phyloP scores from a whole-genome alignment of 176 grass and related monocot genomes.

The Eragrostis curvula region DNA sequence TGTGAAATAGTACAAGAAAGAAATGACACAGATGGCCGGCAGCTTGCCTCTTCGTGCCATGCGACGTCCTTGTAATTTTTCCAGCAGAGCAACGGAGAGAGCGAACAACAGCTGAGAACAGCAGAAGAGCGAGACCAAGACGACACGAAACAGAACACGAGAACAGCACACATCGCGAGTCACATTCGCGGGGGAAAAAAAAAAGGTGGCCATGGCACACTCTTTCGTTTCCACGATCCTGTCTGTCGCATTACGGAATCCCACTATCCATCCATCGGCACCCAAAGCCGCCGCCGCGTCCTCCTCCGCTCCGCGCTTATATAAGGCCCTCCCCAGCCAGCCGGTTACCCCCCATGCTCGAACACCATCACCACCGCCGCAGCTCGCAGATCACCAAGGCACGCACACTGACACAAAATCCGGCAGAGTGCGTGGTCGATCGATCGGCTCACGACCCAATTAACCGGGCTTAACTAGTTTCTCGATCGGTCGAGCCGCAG shows the following conservation, averaged over 20 bases:
- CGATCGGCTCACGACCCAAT: too few species aligned
- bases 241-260: conserved; percentile 31
- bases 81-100: conserved; percentile 9
- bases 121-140: neutral
- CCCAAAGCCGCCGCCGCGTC: neutral
- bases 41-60: too few species aligned
- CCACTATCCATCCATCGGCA: too few species aligned
- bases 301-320: conserved; percentile 29
- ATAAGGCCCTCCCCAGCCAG: conserved; percentile 38
- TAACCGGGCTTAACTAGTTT: too few species aligned
- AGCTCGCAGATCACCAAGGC: neutral
- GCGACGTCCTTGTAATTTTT: neutral
- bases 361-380: neutral
- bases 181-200: conserved; percentile 1
- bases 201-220: neutral
- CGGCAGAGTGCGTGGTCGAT: neutral
- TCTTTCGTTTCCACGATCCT: conserved; percentile 50
- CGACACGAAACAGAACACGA: conserved; percentile 19
- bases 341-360: neutral
- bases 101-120: neutral
- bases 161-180: neutral
- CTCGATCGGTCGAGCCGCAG: too few species aligned
- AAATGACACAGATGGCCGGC: too few species aligned
- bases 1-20: too few species aligned
- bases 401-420: neutral